Base-by-base conservation (phyloP, 2,329 filamentous ascomycete species). In the Aspergillus sp. region DNA sequence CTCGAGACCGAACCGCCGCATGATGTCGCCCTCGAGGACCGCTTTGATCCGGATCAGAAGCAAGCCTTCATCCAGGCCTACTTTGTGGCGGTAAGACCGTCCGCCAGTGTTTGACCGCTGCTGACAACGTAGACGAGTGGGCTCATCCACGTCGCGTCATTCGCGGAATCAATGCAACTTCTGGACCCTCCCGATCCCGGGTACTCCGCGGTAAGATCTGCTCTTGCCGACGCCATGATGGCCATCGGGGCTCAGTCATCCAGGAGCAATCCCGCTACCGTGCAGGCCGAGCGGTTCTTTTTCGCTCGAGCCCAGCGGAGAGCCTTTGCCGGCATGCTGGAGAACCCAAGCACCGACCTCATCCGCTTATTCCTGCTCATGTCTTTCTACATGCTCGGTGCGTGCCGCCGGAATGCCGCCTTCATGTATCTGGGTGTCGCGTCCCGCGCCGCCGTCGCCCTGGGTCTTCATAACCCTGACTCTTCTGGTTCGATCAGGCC, bases 361-460 rank as follows among this genome's bases (percentile, higher is more conserved):
- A 65, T 73, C 4, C 58, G 68, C 11, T 55, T 61, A 0, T 77
- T 74, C 39, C 49, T 74, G 0, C 55, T 76, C 11, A 71, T 77
- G 66, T 64, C 72, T 0, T 74, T 75, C 40, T 77, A 74, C 41
- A 71, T 75, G 65, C 61, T 75, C 3, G 72, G 70, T 0, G 69
- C 70, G 3, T 77, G 73, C 32, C 69, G 71, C 19, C 61, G 73
- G 6, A 77, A 77, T 35, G 64, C 74, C 0, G 74, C 74, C 0
- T 79, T 75, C 33, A 76, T 79, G 70, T 78, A 78, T 34, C 50
- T 79, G 2, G 74, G 74, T 0, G 67, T 78, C 6, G 74, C 75
- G 1, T 63, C 69, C 0, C 67, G 72, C 33, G 70, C 74, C 1
- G 74, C 75, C 0, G 67, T 70, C 3, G 71, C 72, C 0, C 45